Conservation (phyloP, 345 rosid genomes). For the Moringa oleifera region DNA sequence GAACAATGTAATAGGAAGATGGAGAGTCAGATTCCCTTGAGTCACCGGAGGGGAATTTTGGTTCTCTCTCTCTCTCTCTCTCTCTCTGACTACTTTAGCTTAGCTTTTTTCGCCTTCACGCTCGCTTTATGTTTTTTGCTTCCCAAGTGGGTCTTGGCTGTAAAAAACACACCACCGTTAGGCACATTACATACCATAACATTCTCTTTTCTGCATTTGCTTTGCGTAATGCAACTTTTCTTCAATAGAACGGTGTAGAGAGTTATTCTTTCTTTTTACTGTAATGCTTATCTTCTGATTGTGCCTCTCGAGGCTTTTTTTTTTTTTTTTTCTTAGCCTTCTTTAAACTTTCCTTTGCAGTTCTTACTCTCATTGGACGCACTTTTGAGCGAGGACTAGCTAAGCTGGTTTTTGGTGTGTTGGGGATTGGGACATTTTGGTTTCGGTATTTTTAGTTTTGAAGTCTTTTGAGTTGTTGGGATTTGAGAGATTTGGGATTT, state of each 20-base stretch:
- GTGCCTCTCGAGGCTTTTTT: constrained; percentile 7
- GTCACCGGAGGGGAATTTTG: constrained; percentile 17
- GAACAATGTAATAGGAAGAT: constrained; percentile 13
- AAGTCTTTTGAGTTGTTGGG: constrained; percentile 8
- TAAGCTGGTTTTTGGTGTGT: constrained; percentile 1
- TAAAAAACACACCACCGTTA: constrained; percentile 1
- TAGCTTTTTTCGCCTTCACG: no score
- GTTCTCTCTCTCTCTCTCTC: constrained; percentile 6
- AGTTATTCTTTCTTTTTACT: constrained; percentile 11
- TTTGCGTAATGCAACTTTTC: constrained; percentile 5
- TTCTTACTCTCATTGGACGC: neutral
- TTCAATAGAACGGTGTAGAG: constrained; percentile 5
- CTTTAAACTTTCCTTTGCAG: neutral
- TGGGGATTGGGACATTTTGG: constrained; percentile 17
- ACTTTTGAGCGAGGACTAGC: constrained; percentile 2
- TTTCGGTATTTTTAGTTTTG: neutral
- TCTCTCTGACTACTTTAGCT: no score
- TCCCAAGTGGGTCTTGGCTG: constrained; percentile 21
- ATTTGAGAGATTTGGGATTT: constrained; percentile 18
- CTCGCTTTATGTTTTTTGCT: constrained; percentile 17
- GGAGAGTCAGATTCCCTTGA: constrained; percentile 28
- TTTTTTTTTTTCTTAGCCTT: constrained; percentile 2
- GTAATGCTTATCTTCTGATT: constrained; percentile 21
- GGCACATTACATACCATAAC: constrained; percentile 2
- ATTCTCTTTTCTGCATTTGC: constrained; percentile 1